These are phyloP conservation scores for Leishmania turanica DNA, from an alignment of 208 protist genomes.

Conservation along the genomic window DNA sequence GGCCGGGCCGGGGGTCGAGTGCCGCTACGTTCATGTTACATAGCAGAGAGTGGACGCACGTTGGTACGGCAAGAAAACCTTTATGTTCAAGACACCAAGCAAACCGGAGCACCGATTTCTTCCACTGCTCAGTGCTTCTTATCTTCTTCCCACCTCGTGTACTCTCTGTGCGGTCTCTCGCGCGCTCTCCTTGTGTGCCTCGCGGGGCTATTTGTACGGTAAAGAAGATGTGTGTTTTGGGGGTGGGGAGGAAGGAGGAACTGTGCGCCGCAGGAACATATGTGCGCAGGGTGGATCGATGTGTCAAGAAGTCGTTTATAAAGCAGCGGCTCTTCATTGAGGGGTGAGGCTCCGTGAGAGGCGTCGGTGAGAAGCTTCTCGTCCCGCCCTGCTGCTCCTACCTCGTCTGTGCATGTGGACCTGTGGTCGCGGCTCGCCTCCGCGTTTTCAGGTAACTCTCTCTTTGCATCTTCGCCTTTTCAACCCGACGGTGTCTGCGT, in stretches of 20 bases:
- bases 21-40: not conserved
- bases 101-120: not conserved
- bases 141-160: not conserved
- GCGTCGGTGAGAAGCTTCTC: not conserved
- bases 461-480: not conserved
- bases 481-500: not conserved
- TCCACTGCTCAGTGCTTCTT: not conserved
- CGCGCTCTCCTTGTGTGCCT: not conserved
- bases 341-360: not conserved
- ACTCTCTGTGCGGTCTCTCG: not conserved
- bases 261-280: not conserved
- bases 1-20: not conserved
- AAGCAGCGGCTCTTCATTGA: not conserved
- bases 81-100: not conserved
- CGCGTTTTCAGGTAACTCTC: not conserved
- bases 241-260: not conserved
- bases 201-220: not conserved
- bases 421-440: not conserved
- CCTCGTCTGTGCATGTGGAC: too few species aligned
- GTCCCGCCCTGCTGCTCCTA: not conserved
- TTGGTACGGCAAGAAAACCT: not conserved
- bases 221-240: too few species aligned
- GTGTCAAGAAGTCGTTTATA: not conserved
- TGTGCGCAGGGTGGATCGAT: not conserved
- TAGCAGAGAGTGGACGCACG: not conserved